These are phyloP conservation scores for Nigrograna mackinnonii DNA, from an alignment of 2,329 filamentous ascomycete species.

Conservation along the genomic window DNA sequence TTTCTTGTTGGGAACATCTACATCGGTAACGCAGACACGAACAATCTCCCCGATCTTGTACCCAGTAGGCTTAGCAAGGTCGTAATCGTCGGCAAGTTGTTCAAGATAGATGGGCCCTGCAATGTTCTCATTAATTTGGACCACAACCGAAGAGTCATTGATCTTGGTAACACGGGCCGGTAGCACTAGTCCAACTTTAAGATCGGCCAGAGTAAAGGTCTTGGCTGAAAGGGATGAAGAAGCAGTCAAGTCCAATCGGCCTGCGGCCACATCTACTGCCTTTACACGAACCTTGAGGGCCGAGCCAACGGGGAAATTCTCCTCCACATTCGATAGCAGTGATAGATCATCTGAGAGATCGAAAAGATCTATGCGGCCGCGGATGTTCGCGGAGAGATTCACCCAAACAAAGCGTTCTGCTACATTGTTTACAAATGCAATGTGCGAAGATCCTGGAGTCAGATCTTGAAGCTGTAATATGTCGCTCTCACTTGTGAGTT, in stretches of 20 bases:
- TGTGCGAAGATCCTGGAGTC: slow-evolving; percentile 69
- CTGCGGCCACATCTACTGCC: slow-evolving; percentile 71
- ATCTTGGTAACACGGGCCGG: slow-evolving; percentile 84
- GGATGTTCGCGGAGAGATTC: slow-evolving; percentile 84
- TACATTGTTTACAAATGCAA: slow-evolving; percentile 92
- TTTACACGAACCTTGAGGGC: slow-evolving; percentile 81
- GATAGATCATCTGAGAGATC: slow-evolving; percentile 88
- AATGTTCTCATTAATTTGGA: slow-evolving; percentile 81
- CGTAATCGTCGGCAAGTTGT: slow-evolving; percentile 86
- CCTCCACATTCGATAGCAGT: slow-evolving; percentile 72
- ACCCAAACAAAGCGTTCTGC: slow-evolving; percentile 83
- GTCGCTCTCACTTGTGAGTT: slow-evolving; percentile 58
- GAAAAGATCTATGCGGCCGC: slow-evolving; percentile 79
- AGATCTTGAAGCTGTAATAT: slow-evolving; percentile 74
- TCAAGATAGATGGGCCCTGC: slow-evolving; percentile 80
- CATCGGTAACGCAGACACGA: slow-evolving; percentile 79
- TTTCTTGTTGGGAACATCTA: slow-evolving; percentile 84
- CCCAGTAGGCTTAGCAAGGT: slow-evolving; percentile 73
- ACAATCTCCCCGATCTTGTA: slow-evolving; percentile 85
- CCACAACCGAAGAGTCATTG: slow-evolving; percentile 79
- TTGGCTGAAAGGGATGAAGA: slow-evolving; percentile 62
- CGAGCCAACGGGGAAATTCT: slow-evolving; percentile 87
- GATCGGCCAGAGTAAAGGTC: slow-evolving; percentile 67
- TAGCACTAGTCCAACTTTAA: slow-evolving; percentile 80
- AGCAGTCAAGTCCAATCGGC: slow-evolving; percentile 82